These are phyloP conservation scores for Melanogaster broomeanus DNA, from an alignment of 768 basidiomycete genomes.

Conservation along the genomic window DNA sequence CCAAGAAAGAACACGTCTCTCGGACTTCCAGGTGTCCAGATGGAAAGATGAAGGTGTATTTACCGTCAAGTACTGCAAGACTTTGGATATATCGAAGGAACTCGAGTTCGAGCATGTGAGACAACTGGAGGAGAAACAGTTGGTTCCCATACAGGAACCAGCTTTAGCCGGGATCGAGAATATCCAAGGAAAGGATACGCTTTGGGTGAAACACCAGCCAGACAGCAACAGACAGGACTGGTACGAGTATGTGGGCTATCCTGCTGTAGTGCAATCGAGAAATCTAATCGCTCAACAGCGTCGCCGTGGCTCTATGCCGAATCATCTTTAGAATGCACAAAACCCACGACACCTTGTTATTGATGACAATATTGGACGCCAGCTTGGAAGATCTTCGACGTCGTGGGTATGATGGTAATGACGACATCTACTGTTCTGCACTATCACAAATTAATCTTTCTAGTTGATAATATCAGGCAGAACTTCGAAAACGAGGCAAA, in stretches of 20 bases:
- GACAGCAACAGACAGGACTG: constrained; percentile 43
- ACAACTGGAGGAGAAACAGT: neutral
- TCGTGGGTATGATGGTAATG: constrained; percentile 75
- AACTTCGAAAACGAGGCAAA: neutral
- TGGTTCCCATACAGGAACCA: constrained; percentile 48
- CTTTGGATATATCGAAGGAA: constrained; percentile 57
- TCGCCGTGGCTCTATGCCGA: constrained; percentile 77
- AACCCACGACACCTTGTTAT: constrained; percentile 79
- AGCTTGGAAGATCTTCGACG: constrained; percentile 76
- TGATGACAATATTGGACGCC: constrained; percentile 89
- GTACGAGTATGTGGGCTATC: constrained; percentile 81
- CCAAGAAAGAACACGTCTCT: constrained; percentile 57
- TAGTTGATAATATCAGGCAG: constrained; percentile 7
- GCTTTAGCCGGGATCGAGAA: constrained; percentile 66
- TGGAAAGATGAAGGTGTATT: constrained; percentile 59
- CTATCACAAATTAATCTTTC: neutral
- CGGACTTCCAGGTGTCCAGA: constrained; percentile 60
- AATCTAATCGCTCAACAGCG: constrained; percentile 43
- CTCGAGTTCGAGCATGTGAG: constrained; percentile 46
- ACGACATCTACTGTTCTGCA: neutral
- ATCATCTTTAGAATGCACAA: constrained; percentile 72
- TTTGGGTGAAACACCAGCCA: constrained; percentile 67
- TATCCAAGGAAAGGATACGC: constrained; percentile 47
- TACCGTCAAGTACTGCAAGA: constrained; percentile 56
- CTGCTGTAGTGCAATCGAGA: neutral